Conservation (phyloP, 2,329 filamentous ascomycete species). For the Scedosporium apiospermum region DNA sequence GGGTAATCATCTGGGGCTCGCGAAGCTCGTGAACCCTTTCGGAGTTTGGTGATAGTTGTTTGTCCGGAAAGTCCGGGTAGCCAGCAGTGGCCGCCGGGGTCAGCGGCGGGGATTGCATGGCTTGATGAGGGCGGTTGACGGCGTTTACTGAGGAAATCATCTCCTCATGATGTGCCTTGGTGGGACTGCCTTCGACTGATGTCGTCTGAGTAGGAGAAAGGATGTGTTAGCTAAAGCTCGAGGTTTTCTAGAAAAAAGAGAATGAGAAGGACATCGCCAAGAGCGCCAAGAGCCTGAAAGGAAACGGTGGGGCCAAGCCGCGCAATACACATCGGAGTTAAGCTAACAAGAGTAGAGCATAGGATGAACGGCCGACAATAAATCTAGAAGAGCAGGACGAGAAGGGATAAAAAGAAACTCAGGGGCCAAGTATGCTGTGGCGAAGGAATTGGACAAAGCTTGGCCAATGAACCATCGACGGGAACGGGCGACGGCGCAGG, state of each 20-base stretch:
- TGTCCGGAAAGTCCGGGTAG: conserved; percentile 18
- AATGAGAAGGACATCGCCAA: background rate
- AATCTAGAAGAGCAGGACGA: background rate
- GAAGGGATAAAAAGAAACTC: background rate
- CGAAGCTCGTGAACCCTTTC: conserved; percentile 8
- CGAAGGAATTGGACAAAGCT: background rate
- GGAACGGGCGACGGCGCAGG: background rate
- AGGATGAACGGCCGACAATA: background rate
- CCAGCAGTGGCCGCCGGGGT: conserved; percentile 66
- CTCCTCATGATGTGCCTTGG: background rate
- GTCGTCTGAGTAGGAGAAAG: background rate
- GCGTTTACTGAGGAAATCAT: background rate
- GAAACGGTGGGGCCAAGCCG: background rate
- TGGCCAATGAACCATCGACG: background rate
- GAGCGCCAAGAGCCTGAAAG: conserved; percentile 2
- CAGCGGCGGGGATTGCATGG: conserved; percentile 60
- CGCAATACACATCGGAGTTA: background rate
- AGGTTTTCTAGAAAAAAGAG: background rate
- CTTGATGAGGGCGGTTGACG: background rate
- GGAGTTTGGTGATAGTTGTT: background rate
- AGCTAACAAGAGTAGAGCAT: conserved; percentile 2
- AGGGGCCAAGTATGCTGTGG: background rate
- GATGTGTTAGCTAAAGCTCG: background rate
- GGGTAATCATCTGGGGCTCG: conserved; percentile 48
- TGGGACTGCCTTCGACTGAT: conserved; percentile 1